Evolutionary conservation across 164 flowering plant species (phyloP), one percentile per base, ranked within the genome.

Genomic region (Taxillus chinensis): DNA sequence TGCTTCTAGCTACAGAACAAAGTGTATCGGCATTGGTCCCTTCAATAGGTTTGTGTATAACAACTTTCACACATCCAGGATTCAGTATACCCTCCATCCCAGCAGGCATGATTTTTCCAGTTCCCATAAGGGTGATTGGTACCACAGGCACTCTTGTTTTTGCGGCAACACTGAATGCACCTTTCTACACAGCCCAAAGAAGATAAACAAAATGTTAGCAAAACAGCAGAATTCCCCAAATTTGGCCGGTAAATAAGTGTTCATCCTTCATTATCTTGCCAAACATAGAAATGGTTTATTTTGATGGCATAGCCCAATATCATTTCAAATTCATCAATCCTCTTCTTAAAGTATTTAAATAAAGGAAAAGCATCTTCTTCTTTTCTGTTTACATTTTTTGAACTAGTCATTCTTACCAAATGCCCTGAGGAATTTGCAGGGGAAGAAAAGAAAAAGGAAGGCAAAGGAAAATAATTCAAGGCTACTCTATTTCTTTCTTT

Each of bases 151-250:
- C 97, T 68, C 83, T 75, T n/a, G 86, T 81, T 74, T 86, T 90
- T 61, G 86, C 84, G 9, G 97, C 97, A 60, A 91, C 71, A 57
- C 82, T 86, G 73, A 93, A 93, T 64, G 99, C 99, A 60, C 99
- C 99, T 83, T 87, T 93, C 99, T 93, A 49, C 70, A 78, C 4
- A 17, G 40, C 58, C n/a, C 5, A 13, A 17, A 17, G 7, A 7
- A 7, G 12, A 68, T 67, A 56, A 65, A 40, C 43, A 60, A 12
- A 45, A 67, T 62, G 41, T 61, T 8, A 15, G 61, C 55, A 39
- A 13, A 46, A 53, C 8, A 48, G 13, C 51, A 8, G 13, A 5
- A 14, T 11, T 7, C 13, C 12, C 9, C 10, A 48, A 48, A 48
- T 48, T 48, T 0, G 13, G 9, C 3, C 4, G 13, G 12, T 48